These are phyloP conservation scores for Glomus cerebriforme DNA, from an alignment of 192 early-diverging fungal genomes.

Conservation along the genomic window DNA sequence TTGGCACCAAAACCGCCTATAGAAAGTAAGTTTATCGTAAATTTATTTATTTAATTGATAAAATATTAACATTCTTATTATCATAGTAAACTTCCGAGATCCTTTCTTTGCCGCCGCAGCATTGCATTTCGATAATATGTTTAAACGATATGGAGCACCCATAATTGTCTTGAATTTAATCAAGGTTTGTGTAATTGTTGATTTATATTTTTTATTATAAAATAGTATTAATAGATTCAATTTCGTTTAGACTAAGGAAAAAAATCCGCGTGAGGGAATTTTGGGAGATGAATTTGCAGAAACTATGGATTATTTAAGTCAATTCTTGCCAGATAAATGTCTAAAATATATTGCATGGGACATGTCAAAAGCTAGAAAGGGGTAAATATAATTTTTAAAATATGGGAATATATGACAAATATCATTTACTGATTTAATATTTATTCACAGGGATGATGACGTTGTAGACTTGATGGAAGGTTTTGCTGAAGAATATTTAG, in stretches of 20 bases:
- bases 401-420: background rate
- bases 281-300: conserved; percentile 85
- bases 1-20: conserved; percentile 97
- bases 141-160: conserved; percentile 87
- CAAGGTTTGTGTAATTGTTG: conserved; percentile 54
- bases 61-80: conserved; percentile 8
- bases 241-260: conserved; percentile 75
- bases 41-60: background rate
- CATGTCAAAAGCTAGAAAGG: conserved; percentile 96
- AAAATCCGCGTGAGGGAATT: conserved; percentile 81
- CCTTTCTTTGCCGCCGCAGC: conserved; percentile 93
- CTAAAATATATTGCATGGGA: conserved; percentile 95
- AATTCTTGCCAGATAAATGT: conserved; percentile 79
- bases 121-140: conserved; percentile 91
- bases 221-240: background rate
- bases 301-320: conserved; percentile 83
- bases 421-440: background rate
- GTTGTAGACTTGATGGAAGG: conserved; percentile 89
- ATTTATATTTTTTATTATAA: background rate
- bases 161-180: conserved; percentile 94
- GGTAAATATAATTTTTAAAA: conserved; percentile 35
- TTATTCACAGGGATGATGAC: conserved; percentile 60
- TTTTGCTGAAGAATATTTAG: conserved; percentile 82
- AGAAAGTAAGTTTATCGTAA: conserved; percentile 40
- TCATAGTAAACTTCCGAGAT: conserved; percentile 79